A percentile compares a stretch with the other conserved stretches of the same genome.
Conservation (phyloP, 2,329 filamentous ascomycete genomes). For the Talaromyces piceae region DNA sequence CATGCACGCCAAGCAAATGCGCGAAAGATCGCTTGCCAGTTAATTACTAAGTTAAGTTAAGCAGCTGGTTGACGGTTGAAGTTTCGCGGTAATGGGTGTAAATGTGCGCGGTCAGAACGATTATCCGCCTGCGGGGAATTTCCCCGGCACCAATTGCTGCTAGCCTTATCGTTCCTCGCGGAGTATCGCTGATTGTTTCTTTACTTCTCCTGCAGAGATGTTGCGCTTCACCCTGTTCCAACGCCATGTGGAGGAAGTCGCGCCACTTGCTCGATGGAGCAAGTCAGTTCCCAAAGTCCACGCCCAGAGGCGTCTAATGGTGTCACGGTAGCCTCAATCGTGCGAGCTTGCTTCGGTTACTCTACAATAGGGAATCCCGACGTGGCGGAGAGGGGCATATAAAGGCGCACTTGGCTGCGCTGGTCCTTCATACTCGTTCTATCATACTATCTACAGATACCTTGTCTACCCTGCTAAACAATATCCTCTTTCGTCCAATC, state of each 20-base stretch:
- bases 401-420: not conserved
- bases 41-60: not conserved
- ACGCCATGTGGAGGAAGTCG: not conserved
- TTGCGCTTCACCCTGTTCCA: not conserved
- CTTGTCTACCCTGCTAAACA: not conserved
- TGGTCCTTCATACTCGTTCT: not conserved
- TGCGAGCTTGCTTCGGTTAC: not conserved
- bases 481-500: not conserved
- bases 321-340: not conserved
- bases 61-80: no score
- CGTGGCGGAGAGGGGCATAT: not conserved
- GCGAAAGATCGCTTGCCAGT: not conserved
- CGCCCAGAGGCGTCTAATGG: not conserved
- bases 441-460: not conserved
- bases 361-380: not conserved
- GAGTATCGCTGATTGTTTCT: not conserved
- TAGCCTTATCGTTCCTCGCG: not conserved
- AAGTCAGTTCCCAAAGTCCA: not conserved
- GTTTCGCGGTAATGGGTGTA: not conserved
- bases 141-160: not conserved
- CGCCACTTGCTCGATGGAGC: not conserved
- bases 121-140: not conserved
- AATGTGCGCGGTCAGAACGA: not conserved
- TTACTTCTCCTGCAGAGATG: not conserved
- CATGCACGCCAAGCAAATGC: not conserved